These are phyloP conservation scores for Monosporascus sp. DNA, from an alignment of 2,329 filamentous ascomycete genomes.

Conservation along the genomic window DNA sequence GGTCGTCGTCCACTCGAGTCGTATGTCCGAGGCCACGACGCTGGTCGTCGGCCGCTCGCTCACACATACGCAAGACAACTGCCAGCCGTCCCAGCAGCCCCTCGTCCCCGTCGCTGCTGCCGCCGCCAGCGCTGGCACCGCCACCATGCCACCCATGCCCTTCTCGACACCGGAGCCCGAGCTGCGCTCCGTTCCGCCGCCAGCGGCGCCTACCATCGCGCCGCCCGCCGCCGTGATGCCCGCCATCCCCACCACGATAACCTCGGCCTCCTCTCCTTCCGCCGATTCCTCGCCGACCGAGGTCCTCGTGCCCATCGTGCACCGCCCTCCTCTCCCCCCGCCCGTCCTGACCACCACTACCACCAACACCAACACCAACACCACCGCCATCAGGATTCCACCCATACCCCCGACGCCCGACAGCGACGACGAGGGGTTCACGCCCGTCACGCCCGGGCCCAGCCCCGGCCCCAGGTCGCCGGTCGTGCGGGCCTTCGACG, in stretches of 20 bases:
- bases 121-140: slow-evolving; percentile 8
- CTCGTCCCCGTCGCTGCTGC: background rate
- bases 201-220: background rate
- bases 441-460: slow-evolving; percentile 20
- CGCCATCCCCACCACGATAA: background rate
- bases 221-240: background rate
- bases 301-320: slow-evolving; percentile 22
- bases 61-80: background rate
- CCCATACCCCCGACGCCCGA: slow-evolving; percentile 15
- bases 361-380: slow-evolving; percentile 4
- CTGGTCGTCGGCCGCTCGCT: slow-evolving; percentile 11
- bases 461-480: slow-evolving; percentile 14
- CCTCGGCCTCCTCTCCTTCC: background rate
- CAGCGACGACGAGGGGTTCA: slow-evolving; percentile 20
- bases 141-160: slow-evolving; percentile 8
- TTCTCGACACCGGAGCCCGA: background rate
- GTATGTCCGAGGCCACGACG: background rate
- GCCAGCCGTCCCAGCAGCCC: background rate
- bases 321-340: slow-evolving; percentile 13
- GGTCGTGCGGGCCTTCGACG: slow-evolving; percentile 20
- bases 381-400: slow-evolving; percentile 6
- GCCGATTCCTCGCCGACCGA: slow-evolving; percentile 7
- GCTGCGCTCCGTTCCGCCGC: slow-evolving; percentile 2
- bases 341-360: slow-evolving; percentile 6
- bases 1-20: background rate